phyloP scores from a whole-genome alignment of 208 protist genomes.

The Crithidia expoeki region DNA sequence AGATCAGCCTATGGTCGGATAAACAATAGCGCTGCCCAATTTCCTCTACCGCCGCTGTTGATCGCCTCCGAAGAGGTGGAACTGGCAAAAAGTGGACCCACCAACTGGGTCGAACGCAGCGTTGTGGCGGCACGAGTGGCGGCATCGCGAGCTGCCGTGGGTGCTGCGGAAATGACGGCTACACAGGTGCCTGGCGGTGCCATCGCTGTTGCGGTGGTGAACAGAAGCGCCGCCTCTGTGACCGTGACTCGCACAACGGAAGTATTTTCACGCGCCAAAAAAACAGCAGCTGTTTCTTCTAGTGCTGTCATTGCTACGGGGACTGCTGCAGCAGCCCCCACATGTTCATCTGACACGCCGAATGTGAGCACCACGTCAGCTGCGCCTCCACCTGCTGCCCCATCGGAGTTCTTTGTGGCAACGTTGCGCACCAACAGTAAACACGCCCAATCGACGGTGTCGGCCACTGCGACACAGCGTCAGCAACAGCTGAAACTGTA shows the following conservation, averaged over 20 bases:
- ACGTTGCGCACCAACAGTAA: neutral
- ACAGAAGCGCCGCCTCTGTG: neutral
- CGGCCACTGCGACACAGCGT: neutral
- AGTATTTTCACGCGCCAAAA: neutral
- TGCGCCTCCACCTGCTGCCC: neutral
- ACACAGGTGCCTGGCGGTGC: constrained; percentile 8
- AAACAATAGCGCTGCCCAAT: neutral
- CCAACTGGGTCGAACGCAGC: neutral
- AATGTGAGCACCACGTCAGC: neutral
- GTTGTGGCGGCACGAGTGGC: neutral
- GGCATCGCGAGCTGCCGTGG: neutral
- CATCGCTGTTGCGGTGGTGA: neutral
- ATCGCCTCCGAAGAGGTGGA: constrained; percentile 2
- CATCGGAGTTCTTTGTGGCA: neutral
- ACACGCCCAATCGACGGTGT: neutral
- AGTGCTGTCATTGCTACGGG: neutral
- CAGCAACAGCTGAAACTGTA: constrained; percentile 15
- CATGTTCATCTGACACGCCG: neutral
- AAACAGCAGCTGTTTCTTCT: neutral
- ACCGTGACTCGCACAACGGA: neutral
- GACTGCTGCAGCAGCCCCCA: neutral
- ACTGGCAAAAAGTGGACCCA: neutral
- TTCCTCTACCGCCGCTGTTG: neutral
- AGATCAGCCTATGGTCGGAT: too few relatives aligned
- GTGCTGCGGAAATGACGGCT: neutral